Base-by-base conservation (phyloP, 768 basidiomycete genomes). In the Thelephora ganbajun region DNA sequence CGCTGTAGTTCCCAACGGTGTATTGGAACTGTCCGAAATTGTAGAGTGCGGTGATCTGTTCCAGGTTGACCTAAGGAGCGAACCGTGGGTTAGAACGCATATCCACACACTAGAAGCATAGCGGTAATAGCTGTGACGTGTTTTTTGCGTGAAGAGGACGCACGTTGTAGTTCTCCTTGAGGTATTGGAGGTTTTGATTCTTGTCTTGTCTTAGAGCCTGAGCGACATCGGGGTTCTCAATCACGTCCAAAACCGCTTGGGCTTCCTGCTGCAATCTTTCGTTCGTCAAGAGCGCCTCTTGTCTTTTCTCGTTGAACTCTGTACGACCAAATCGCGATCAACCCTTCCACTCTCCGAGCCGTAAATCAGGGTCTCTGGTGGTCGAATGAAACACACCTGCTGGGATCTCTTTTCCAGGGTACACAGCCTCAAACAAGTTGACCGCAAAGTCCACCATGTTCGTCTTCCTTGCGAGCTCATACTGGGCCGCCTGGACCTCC, bases 1-100 rank as follows among this genome's bases (percentile, higher is more conserved):
- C 88, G 57, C 81, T 83, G 71, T 99, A 99, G 65, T 91, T 90
- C 39, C 96, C 96, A 63, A 89, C 89, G n/a, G 94, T 88, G 67
- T 90, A 99, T 68, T 96, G 93, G 70, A 93, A 98, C 61, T 97
- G 86, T 47, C 96, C 96, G 66, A 94, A 97, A 68, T 92, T 90
- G 72, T 99, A 98, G 7, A 99, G 71, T 1, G 88, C 87, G 37
- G 82, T 87, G 61, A 98, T 96, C 77, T 96, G 89, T 50, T 94
- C 92, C 50, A 92, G 70, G 13, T 86, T 91, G 49, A 99, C 79
- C 94, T 98, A 63, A 0, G 56, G 35, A 50, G 11, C n/a, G 22
- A 9, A 30, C 26, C 5, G 26, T 9, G 26, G 4, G 26, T 30
- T 4, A 18, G 33, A 20, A 22, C 14, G 13, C 20, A 18, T 41